phyloP scores from a whole-genome alignment of 768 basidiomycete species.

The Tulasnella sp. region DNA sequence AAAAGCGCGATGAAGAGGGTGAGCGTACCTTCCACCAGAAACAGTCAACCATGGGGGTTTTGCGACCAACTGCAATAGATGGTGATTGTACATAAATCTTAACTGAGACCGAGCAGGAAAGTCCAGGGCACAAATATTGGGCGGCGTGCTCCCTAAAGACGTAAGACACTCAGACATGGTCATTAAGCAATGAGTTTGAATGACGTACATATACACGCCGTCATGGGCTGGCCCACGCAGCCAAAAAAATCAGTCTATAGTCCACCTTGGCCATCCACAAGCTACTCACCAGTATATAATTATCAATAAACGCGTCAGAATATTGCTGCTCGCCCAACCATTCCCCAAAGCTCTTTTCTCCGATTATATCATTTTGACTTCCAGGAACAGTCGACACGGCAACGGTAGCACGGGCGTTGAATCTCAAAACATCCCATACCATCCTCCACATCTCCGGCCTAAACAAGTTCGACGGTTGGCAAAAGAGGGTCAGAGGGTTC shows the following conservation, averaged over 20 bases:
- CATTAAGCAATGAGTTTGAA: neutral
- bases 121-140: slow-evolving; percentile 52
- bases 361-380: slow-evolving; percentile 20
- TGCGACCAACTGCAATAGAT: slow-evolving; percentile 55
- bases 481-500: slow-evolving; percentile 49
- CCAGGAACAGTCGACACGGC: no score
- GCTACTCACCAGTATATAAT: slow-evolving; percentile 55
- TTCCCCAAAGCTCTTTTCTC: slow-evolving; percentile 31
- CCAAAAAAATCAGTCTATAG: neutral
- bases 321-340: slow-evolving; percentile 52
- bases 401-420: slow-evolving; percentile 54
- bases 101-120: slow-evolving; percentile 61
- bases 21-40: slow-evolving; percentile 52
- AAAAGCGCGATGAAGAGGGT: neutral
- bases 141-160: slow-evolving; percentile 55
- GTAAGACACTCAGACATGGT: neutral
- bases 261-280: neutral
- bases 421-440: slow-evolving; percentile 56
- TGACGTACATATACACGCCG: slow-evolving; percentile 45
- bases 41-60: slow-evolving; percentile 66
- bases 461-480: slow-evolving; percentile 47
- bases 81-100: slow-evolving; percentile 21
- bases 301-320: slow-evolving; percentile 52
- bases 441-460: slow-evolving; percentile 60
- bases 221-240: slow-evolving; percentile 46